Evolutionary conservation across 1,139 yeast species (phyloP), one percentile per base, ranked within the genome.

Genomic region (Pichia sp.): DNA sequence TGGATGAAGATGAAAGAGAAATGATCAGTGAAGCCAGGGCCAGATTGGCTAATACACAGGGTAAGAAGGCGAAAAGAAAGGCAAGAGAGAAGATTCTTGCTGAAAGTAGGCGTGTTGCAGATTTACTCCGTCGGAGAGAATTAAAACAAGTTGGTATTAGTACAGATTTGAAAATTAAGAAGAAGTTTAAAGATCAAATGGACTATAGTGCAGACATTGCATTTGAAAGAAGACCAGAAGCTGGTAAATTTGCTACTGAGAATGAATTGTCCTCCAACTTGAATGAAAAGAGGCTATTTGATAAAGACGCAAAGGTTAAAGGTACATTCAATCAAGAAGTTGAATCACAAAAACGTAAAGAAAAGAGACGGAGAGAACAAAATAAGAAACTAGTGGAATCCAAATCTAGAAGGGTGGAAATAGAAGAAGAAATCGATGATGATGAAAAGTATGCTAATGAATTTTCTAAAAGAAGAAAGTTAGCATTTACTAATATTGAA

Each of bases 21-120:
- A 90, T 93, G 97, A 68, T 93, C 11, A 81, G 91, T 10, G 99
- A 93, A 62, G 98, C 99, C 0, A 77, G 86, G 46, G 96, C 97
- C 1, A 76, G 99, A 57, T 69, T 93, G 55, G 89, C 96, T 10
- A 91, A 89, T 59, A 91, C 97, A 0, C 93, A 86, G 63, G 99
- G 99, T 52, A 90, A 91, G 58, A 93, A 93, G 67, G 98, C 98
- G 1, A 87, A 90, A 53, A 69, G 99, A 51, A 88, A 91, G 62
- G 89, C 86, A 4, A 73, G 99, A 48, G 99, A 93, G 60, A 72
- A 94, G 47, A 77, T 89, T 78, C 62, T 81, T 28, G 63, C 58
- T n/a, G 68, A 65, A 39, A 65, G 65, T 49, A 77, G 81, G 58
- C 69, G 96, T 37, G 72, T 89, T 19, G 89, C 96, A 0, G 68